Evolutionary conservation across 345 rosid genomes (phyloP).

Genomic region (Eucalyptus polyanthemos): DNA sequence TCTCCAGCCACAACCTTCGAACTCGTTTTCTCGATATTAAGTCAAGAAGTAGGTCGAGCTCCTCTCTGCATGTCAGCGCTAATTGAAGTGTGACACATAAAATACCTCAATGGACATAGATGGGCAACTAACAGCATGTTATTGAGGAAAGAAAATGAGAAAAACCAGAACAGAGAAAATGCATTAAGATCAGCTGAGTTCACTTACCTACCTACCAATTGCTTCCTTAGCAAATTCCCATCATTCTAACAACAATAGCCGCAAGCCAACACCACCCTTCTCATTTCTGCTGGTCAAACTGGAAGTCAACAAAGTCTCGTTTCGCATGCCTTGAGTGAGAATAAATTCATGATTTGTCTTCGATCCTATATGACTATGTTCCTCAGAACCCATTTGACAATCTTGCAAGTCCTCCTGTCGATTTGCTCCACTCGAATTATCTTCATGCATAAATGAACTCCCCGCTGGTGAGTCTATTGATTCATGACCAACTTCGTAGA

Average conservation of each 20-base stretch:
- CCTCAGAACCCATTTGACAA: rapidly evolving
- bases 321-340: neutral
- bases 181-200: neutral
- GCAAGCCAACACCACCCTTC: neutral
- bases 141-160: too few species aligned
- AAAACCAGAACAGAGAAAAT: too few species aligned
- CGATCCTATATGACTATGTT: neutral
- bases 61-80: too few species aligned
- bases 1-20: too few species aligned
- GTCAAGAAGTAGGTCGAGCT: too few species aligned
- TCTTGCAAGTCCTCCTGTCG: too few species aligned
- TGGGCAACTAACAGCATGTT: neutral
- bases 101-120: too few species aligned
- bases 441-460: too few species aligned
- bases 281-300: rapidly evolving
- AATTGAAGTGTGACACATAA: too few species aligned
- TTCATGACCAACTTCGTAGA: rapidly evolving
- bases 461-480: rapidly evolving
- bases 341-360: neutral
- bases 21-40: too few species aligned
- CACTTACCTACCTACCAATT: neutral
- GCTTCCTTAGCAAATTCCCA: neutral
- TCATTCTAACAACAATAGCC: neutral
- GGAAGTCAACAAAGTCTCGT: neutral
- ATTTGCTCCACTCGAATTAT: rapidly evolving